These are phyloP conservation scores for Candida schatavii DNA, from an alignment of 805 yeast species.

Conservation along the genomic window DNA sequence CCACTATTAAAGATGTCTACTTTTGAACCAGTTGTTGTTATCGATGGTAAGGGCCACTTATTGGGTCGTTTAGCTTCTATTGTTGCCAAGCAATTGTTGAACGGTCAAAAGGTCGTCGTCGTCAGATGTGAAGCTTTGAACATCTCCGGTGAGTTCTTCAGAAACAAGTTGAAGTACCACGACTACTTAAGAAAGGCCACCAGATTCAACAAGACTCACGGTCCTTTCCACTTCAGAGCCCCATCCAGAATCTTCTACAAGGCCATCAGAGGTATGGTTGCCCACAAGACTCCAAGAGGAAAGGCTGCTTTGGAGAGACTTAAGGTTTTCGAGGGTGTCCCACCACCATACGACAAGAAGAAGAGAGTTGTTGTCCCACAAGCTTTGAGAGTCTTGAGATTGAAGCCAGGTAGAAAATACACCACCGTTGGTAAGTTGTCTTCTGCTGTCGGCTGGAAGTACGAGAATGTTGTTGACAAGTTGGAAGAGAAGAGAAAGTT, in stretches of 20 bases:
- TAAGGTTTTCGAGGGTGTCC: conserved; percentile 99
- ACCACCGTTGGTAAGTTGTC: conserved; percentile 97
- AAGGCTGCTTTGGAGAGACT: conserved; percentile 99
- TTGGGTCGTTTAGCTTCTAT: conserved; percentile 99
- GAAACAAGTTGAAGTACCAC: conserved; percentile 99
- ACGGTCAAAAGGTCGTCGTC: conserved; percentile 96
- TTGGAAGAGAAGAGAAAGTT: conserved; percentile 99
- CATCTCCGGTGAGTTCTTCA: conserved; percentile 99
- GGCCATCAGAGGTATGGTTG: conserved; percentile 99
- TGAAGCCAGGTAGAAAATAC: conserved; percentile 99
- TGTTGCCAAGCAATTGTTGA: conserved; percentile 96
- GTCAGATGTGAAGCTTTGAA: conserved; percentile 97
- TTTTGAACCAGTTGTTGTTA: conserved; percentile 96
- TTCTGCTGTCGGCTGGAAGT: conserved; percentile 98
- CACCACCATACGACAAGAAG: conserved; percentile 99
- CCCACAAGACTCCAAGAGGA: conserved; percentile 99
- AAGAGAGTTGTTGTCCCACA: conserved; percentile 99
- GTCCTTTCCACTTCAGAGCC: conserved; percentile 99
- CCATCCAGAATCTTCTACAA: conserved; percentile 99
- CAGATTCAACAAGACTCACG: conserved; percentile 96
- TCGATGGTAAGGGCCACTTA: conserved; percentile 99
- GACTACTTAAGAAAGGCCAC: conserved; percentile 99
- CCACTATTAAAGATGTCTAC: conserved; percentile 57
- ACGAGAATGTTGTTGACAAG: conserved; percentile 95
- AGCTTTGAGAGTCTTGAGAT: conserved; percentile 98